Conservation (phyloP, 2,329 filamentous ascomycete species). For the Paecilomyces sp. region DNA sequence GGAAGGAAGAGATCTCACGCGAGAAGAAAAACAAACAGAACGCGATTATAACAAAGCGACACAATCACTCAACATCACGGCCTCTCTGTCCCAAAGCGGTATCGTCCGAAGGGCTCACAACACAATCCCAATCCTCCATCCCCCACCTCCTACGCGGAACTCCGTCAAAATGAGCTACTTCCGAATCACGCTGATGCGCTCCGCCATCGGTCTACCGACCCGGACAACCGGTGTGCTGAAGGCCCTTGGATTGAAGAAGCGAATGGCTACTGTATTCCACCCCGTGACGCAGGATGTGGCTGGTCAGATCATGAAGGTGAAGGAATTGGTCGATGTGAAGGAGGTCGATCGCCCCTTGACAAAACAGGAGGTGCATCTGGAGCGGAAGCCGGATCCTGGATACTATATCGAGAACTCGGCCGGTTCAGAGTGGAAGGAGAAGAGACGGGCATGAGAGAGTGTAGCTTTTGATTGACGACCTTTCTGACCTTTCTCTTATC, state of each 20-base stretch:
- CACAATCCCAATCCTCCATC: background rate
- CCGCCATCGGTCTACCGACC: conserved; percentile 77
- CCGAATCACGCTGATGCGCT: conserved; percentile 83
- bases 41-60: background rate
- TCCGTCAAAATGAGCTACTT: conserved; percentile 64
- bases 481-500: background rate
- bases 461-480: conserved; percentile 1
- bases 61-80: background rate
- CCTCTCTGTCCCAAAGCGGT: background rate
- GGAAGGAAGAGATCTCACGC: background rate
- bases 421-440: conserved; percentile 10
- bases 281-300: conserved; percentile 73
- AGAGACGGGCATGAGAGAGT: conserved; percentile 4
- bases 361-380: conserved; percentile 60
- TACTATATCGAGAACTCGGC: conserved; percentile 62
- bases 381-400: conserved; percentile 67
- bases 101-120: background rate
- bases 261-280: conserved; percentile 83
- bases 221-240: conserved; percentile 73
- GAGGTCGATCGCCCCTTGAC: conserved; percentile 64
- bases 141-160: background rate
- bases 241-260: conserved; percentile 77
- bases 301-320: conserved; percentile 88
- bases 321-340: conserved; percentile 77
- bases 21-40: background rate